Evolutionary conservation across 192 early-diverging fungal species (phyloP).

Genomic region (Linnemannia exigua): DNA sequence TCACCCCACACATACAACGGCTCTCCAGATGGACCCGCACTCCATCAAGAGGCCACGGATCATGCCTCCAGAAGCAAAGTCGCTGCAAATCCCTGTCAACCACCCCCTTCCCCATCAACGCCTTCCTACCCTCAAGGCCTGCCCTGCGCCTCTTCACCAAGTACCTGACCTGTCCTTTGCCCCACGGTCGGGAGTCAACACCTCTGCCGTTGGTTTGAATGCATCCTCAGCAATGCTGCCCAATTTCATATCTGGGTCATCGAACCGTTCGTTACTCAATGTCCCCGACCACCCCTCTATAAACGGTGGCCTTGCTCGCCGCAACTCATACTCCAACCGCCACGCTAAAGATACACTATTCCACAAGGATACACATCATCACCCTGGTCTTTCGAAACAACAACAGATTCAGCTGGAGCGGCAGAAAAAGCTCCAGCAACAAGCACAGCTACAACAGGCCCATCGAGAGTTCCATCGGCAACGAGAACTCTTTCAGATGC

Average conservation of each 20-base stretch:
- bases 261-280: conserved; percentile 11
- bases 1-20: background rate
- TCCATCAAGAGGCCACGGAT: conserved; percentile 44
- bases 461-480: conserved; percentile 48
- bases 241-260: conserved; percentile 1
- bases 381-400: conserved; percentile 17
- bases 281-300: background rate
- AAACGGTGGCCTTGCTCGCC: background rate
- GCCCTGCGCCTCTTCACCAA: background rate
- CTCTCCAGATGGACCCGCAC: conserved; percentile 30
- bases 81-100: background rate
- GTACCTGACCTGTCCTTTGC: background rate
- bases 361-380: conserved; percentile 37
- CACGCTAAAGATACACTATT: conserved; percentile 34
- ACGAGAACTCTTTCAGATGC: conserved; percentile 21
- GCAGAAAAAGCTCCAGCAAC: conserved; percentile 22
- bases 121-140: background rate
- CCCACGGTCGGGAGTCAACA: conserved; percentile 5
- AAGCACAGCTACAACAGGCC: conserved; percentile 28
- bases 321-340: conserved; percentile 15
- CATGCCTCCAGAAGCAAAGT: conserved; percentile 38
- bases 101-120: background rate
- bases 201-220: conserved; percentile 16
- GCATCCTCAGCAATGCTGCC: conserved; percentile 9
- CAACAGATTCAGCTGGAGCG: conserved; percentile 24